Evolutionary conservation across 2,329 filamentous ascomycete genomes (phyloP).

Genomic region (Lasiodiplodia hormozganensis): DNA sequence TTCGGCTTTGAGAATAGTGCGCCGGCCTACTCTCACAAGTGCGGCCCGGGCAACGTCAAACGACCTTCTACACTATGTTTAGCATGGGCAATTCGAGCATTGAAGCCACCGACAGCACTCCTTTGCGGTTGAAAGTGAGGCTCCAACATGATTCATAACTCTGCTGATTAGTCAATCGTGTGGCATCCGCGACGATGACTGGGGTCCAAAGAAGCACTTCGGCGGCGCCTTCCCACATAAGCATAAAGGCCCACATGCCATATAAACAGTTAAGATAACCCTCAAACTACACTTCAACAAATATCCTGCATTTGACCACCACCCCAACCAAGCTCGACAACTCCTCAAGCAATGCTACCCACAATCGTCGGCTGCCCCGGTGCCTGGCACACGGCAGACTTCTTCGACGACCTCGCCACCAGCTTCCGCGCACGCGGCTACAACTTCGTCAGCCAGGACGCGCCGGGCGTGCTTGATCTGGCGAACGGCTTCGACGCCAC

Average conservation of each 20-base stretch:
- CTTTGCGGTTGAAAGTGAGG: too few relatives aligned
- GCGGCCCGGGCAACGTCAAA: too few relatives aligned
- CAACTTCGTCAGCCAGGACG: constrained; percentile 3
- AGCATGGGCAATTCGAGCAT: too few relatives aligned
- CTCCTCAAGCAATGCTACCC: not conserved
- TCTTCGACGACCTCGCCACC: not conserved
- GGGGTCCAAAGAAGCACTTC: not conserved
- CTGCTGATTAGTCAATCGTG: too few relatives aligned
- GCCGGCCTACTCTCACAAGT: too few relatives aligned
- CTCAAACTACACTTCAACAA: not conserved
- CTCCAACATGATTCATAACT: too few relatives aligned
- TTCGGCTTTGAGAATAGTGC: too few relatives aligned
- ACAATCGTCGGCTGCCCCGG: not conserved
- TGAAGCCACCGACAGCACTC: too few relatives aligned
- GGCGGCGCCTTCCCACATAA: not conserved
- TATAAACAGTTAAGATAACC: not conserved
- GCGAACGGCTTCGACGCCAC: not conserved
- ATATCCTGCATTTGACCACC: not conserved
- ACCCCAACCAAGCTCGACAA: not conserved
- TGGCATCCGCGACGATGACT: too few relatives aligned
- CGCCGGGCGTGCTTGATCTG: not conserved
- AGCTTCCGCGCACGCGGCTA: not conserved
- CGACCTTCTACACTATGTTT: too few relatives aligned
- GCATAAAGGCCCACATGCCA: not conserved
- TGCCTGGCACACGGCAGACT: not conserved